Base-by-base conservation (phyloP, 441 rosid genomes). In the Populus hybrid region DNA sequence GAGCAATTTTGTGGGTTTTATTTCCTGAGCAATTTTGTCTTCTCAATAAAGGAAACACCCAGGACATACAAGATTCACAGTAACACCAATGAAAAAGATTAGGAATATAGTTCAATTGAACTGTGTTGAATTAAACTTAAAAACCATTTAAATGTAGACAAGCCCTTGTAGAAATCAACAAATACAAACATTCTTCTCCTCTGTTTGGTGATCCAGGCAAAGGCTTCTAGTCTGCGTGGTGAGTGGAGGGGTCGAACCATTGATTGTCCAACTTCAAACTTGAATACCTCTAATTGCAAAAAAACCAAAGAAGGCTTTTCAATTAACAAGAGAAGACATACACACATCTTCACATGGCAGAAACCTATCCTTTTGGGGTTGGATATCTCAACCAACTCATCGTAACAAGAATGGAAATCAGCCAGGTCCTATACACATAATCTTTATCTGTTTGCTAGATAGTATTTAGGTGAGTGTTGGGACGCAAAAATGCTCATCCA, bases 401-500 rank as follows among this genome's bases (percentile, higher is more conserved):
- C 18, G 94, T 92, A 40, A 90, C 84, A 82, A 80, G 84, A 61
- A 96, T 59, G 59, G 86, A 84, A 80, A n/a, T 94, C 99, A 28
- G n/a, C 97, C 97, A 69, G 99, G 98, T 82, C 97, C n/a, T 90
- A 71, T 95, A 95, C 12, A 91, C 94, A 77, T 94, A n/a, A n/a
- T n/a, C 91, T 83, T 82, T 87, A 81, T 94, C 97, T 1, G 92
- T 87, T 68, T 85, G 87, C 68, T 5, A 94, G 79, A n/a, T n/a
- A n/a, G n/a, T n/a, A n/a, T n/a, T n/a, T n/a, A n/a, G n/a, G n/a
- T n/a, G n/a, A n/a, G n/a, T 24, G 83, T 82, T 18, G 98, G 97
- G n/a, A n/a, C 71, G 73, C 71, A 63, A 81, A n/a, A n/a, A n/a
- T n/a, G 63, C 69, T 84, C 79, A 72, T 66, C 84, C 71, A n/a